Percentiles rank a stretch among this genome's conserved stretches.
Evolutionary conservation across 1,284 basidiomycete species (phyloP).

Genomic region (Coriolopsis trogii): DNA sequence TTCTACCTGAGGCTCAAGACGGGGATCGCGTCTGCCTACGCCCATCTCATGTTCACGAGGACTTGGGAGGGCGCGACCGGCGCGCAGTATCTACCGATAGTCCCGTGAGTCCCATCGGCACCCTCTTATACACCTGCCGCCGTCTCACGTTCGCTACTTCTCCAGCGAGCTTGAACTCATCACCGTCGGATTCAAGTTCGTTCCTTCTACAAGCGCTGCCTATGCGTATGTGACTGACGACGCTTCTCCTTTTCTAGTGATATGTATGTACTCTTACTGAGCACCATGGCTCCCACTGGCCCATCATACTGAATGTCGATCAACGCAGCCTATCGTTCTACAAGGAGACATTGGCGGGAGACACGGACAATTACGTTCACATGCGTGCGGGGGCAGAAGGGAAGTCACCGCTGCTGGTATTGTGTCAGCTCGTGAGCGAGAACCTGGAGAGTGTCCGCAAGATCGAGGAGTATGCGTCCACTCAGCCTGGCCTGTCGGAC

Average conservation of each 20-base stretch:
- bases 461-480: neutral
- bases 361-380: slow-evolving; percentile 2
- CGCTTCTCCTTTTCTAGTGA: neutral
- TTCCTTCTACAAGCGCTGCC: neutral
- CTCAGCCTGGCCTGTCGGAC: neutral
- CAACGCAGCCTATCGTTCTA: slow-evolving; percentile 5
- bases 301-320: neutral
- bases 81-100: slow-evolving; percentile 9
- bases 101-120: slow-evolving; percentile 6
- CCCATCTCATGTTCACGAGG: slow-evolving; percentile 13
- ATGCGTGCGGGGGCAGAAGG: neutral
- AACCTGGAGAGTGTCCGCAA: neutral
- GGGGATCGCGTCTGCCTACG: slow-evolving; percentile 10
- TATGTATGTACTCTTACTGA: neutral
- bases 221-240: neutral
- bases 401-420: neutral
- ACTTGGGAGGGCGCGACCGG: slow-evolving; percentile 7
- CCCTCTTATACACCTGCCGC: neutral
- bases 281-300: neutral
- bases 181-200: neutral
- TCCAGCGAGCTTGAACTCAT: neutral
- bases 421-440: neutral
- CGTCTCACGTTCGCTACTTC: neutral
- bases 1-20: slow-evolving; percentile 10
- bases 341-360: slow-evolving; percentile 2